These are phyloP conservation scores for Thelonectria blattea DNA, from an alignment of 2,329 filamentous ascomycete genomes.

Conservation along the genomic window DNA sequence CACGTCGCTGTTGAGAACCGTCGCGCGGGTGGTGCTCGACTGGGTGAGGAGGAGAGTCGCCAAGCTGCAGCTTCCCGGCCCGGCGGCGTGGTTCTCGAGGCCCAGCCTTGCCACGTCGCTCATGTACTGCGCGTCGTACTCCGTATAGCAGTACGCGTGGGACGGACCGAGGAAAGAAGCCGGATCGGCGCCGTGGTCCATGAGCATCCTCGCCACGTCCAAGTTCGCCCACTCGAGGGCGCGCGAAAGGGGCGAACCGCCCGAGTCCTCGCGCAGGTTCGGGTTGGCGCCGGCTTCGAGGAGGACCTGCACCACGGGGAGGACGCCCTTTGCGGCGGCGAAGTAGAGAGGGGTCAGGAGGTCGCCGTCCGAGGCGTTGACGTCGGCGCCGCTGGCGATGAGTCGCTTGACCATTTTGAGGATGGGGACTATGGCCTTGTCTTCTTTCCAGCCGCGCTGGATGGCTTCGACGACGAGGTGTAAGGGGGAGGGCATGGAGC, in stretches of 20 bases:
- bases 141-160: neutral
- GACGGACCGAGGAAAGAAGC: conserved; percentile 8
- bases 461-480: conserved; percentile 22
- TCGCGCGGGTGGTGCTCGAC: neutral
- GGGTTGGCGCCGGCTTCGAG: conserved; percentile 30
- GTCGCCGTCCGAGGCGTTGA: conserved; percentile 25
- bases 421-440: neutral
- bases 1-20: conserved; percentile 26
- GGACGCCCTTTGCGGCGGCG: conserved; percentile 3
- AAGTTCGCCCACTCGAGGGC: conserved; percentile 7
- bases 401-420: conserved; percentile 21
- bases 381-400: conserved; percentile 21
- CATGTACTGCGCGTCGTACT: neutral
- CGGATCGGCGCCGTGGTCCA: conserved; percentile 24
- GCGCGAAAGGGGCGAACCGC: conserved; percentile 15
- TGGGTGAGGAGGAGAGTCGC: conserved; percentile 10
- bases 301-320: conserved; percentile 13
- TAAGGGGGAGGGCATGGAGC: conserved; percentile 12
- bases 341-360: conserved; percentile 24
- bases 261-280: conserved; percentile 15
- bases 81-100: conserved; percentile 15
- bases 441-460: neutral
- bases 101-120: conserved; percentile 22
- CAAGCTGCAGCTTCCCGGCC: conserved; percentile 1
- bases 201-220: conserved; percentile 11